Evolutionary conservation across 768 basidiomycete genomes (phyloP).

Genomic region (Suillus clintonianus): DNA sequence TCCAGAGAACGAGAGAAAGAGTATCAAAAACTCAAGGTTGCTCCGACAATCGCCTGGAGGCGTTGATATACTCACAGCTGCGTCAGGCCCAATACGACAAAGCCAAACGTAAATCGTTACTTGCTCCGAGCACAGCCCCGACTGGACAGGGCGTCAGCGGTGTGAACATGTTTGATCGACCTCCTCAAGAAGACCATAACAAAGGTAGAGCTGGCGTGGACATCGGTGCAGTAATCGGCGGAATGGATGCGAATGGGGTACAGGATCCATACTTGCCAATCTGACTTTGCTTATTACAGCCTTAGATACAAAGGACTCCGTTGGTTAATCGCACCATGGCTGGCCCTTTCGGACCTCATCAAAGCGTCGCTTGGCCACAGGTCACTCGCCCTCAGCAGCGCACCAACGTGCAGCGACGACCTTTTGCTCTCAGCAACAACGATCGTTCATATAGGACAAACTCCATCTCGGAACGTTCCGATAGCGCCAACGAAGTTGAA

Average conservation of each 20-base stretch:
- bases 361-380: constrained; percentile 31
- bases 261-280: background rate
- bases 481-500: constrained; percentile 76
- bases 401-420: constrained; percentile 43
- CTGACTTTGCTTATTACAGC: constrained; percentile 6
- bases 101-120: constrained; percentile 77
- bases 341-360: constrained; percentile 33
- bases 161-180: constrained; percentile 17
- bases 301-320: constrained; percentile 71
- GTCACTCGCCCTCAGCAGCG: constrained; percentile 23
- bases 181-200: constrained; percentile 19
- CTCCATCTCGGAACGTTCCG: constrained; percentile 58
- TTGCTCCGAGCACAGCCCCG: constrained; percentile 43
- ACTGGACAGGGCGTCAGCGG: constrained; percentile 17
- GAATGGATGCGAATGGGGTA: constrained; percentile 70
- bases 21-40: constrained; percentile 83
- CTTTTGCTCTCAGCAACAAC: constrained; percentile 31
- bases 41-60: background rate
- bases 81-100: constrained; percentile 74
- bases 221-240: constrained; percentile 57
- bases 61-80: background rate
- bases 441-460: constrained; percentile 47
- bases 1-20: constrained; percentile 81
- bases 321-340: constrained; percentile 50
- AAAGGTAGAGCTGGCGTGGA: constrained; percentile 36